Evolutionary conservation across 2,329 filamentous ascomycete species (phyloP), one percentile per base, ranked within the genome.

Genomic region (Aspergillus intermedius): DNA sequence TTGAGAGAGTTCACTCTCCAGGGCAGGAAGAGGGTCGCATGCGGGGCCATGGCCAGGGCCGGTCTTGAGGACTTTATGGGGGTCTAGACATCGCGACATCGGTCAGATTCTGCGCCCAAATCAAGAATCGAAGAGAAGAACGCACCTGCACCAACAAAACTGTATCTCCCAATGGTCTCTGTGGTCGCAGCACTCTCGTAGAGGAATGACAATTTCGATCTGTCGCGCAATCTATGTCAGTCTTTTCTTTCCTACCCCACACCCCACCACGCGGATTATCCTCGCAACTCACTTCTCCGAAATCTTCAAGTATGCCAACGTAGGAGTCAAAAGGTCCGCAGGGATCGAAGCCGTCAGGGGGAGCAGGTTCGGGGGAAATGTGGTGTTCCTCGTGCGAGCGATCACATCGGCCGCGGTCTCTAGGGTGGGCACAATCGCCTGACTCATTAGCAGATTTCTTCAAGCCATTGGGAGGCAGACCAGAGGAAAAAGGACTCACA

Each of bases 171-270:
- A 56, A 98, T 89, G 15, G 86, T 90, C 71, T 97, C 91, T 23
- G 90, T 91, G 13, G 82, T 86, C 19, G 91, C 90, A 22, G 91
- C 93, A 62, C 90, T 95, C 73, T 98, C 93, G 69, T 95, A 95
- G 43, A 98, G 81, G 67, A 96, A 97, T 3, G 91, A 96, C 62
- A 88, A 83, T 58, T 88, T 84, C 44, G 87, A 87, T 57, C 69
- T 72, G 53, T 44, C 42, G 13, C 13, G 6, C 23, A 19, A 39
- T 22, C 8, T n/a, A 35, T 10, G 37, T 58, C 49, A 60, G 55
- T 42, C 21, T 39, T 49, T 32, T 35, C 54, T 35, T 17, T 34
- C 23, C 25, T 23, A 41, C 46, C 45, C 44, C 42, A 17, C 41
- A 28, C 44, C 49, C 41, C 35, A 41, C 21, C 41, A 42, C 25